These are phyloP conservation scores for Scedosporium minutisporum DNA, from an alignment of 2,329 filamentous ascomycete genomes.

Conservation along the genomic window DNA sequence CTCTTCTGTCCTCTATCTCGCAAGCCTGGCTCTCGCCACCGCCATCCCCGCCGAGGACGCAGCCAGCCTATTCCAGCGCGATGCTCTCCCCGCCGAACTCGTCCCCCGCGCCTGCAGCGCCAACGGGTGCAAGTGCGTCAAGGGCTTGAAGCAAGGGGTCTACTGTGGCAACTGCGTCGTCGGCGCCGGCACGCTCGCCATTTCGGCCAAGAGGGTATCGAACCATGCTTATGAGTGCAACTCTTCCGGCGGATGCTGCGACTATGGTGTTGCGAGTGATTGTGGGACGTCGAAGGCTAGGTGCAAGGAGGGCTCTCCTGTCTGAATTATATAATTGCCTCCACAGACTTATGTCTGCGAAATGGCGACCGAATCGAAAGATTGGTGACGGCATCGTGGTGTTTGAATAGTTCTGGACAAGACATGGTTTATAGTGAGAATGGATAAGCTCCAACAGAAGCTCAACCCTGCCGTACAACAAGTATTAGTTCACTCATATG, in stretches of 20 bases:
- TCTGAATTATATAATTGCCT: neutral
- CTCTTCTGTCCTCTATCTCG: conserved; percentile 3
- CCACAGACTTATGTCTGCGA: too few relatives aligned
- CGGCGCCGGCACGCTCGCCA: conserved; percentile 13
- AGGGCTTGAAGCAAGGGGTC: conserved; percentile 5
- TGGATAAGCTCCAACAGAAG: too few relatives aligned
- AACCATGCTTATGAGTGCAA: conserved; percentile 15
- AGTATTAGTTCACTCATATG: too few relatives aligned
- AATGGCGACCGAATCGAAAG: too few relatives aligned
- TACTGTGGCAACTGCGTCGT: conserved; percentile 10
- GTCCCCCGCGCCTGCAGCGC: conserved; percentile 2
- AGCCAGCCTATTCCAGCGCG: neutral
- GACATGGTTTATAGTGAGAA: too few relatives aligned
- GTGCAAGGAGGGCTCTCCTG: conserved; percentile 5
- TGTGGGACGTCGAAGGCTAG: conserved; percentile 9
- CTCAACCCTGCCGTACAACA: too few relatives aligned
- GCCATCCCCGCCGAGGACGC: neutral
- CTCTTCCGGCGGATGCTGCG: conserved; percentile 13
- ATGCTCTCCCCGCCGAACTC: conserved; percentile 7
- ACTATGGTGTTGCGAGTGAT: conserved; percentile 12
- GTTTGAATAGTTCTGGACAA: too few relatives aligned
- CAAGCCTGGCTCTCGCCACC: conserved; percentile 9
- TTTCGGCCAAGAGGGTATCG: conserved; percentile 13
- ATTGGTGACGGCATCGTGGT: too few relatives aligned
- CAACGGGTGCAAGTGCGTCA: conserved; percentile 9